Evolutionary conservation across 2,329 filamentous ascomycete genomes (phyloP).

Genomic region (Cladosporium halotolerans): DNA sequence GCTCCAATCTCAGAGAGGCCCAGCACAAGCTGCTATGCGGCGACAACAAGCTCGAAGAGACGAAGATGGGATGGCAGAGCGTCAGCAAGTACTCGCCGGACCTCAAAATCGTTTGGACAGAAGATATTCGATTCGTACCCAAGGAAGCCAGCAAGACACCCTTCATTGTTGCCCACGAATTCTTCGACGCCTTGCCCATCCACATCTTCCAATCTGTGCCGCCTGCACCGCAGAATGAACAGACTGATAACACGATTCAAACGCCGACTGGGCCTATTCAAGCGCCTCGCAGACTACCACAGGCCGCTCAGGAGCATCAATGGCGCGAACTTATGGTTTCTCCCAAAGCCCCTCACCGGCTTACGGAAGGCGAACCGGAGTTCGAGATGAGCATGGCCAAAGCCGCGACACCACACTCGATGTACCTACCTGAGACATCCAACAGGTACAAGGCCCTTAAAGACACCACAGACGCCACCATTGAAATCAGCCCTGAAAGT

Average conservation of each 20-base stretch:
- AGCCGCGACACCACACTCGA: constrained; percentile 70
- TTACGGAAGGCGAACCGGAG: constrained; percentile 56
- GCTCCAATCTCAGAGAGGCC: constrained; percentile 64
- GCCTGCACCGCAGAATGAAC: constrained; percentile 21
- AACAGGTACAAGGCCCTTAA: constrained; percentile 72
- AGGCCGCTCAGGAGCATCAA: constrained; percentile 46
- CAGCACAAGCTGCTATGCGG: constrained; percentile 82
- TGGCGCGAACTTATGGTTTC: constrained; percentile 82
- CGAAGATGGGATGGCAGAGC: constrained; percentile 66
- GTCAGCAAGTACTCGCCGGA: constrained; percentile 66
- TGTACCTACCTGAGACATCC: constrained; percentile 77
- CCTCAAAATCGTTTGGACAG: constrained; percentile 76
- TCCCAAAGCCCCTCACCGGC: constrained; percentile 47
- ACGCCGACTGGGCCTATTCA: constrained; percentile 46
- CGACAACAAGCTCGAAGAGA: constrained; percentile 61
- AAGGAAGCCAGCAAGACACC: constrained; percentile 62
- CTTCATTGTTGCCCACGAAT: constrained; percentile 94
- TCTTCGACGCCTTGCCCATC: constrained; percentile 96
- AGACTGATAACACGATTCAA: constrained; percentile 36
- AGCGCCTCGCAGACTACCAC: constrained; percentile 26
- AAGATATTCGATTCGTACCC: constrained; percentile 79
- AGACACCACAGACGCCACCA: constrained; percentile 59
- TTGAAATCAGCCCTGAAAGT: constrained; percentile 87
- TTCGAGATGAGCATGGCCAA: constrained; percentile 80
- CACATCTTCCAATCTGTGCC: constrained; percentile 80